These are phyloP conservation scores for Purpureocillium lavendulum DNA, from an alignment of 2,329 filamentous ascomycete species.

Conservation along the genomic window DNA sequence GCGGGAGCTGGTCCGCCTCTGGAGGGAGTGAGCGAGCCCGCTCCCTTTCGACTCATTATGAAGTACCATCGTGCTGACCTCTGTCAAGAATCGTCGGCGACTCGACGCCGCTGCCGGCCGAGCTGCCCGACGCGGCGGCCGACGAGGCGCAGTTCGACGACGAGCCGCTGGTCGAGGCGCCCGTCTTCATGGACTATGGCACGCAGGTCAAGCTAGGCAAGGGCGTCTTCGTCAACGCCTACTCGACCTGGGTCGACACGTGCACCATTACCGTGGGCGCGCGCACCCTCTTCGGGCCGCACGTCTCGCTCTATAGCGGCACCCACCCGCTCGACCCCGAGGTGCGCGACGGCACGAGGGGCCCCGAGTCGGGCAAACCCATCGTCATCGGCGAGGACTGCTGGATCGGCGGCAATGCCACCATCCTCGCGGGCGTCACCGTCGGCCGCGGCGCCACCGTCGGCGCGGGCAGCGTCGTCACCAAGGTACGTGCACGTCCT, in stretches of 20 bases:
- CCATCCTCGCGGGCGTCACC: conserved; percentile 66
- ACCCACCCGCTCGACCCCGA: conserved; percentile 71
- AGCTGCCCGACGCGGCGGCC: conserved; percentile 4
- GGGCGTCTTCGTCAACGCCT: conserved; percentile 67
- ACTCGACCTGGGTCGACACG: conserved; percentile 70
- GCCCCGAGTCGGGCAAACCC: conserved; percentile 66
- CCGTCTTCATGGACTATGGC: conserved; percentile 4
- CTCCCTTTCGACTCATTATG: neutral
- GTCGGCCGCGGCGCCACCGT: conserved; percentile 68
- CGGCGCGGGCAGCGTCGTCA: conserved; percentile 77
- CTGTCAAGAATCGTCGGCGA: conserved; percentile 3
- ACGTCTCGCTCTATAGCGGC: conserved; percentile 66
- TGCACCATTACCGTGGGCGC: conserved; percentile 66
- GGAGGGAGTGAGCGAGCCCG: conserved; percentile 4
- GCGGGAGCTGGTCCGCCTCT: conserved; percentile 5
- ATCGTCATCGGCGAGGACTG: conserved; percentile 75
- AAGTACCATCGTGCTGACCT: too few species aligned
- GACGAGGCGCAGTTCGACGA: conserved; percentile 6
- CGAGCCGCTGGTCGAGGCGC: conserved; percentile 12
- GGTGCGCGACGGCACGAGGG: conserved; percentile 63
- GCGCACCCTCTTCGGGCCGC: conserved; percentile 70
- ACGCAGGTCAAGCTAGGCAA: conserved; percentile 43
- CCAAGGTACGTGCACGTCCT: conserved; percentile 42
- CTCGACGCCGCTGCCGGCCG: conserved; percentile 2
- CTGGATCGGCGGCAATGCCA: conserved; percentile 67